Base-by-base conservation (phyloP, 208 protist genomes). In the Herpetomonas samuelpessoai region DNA sequence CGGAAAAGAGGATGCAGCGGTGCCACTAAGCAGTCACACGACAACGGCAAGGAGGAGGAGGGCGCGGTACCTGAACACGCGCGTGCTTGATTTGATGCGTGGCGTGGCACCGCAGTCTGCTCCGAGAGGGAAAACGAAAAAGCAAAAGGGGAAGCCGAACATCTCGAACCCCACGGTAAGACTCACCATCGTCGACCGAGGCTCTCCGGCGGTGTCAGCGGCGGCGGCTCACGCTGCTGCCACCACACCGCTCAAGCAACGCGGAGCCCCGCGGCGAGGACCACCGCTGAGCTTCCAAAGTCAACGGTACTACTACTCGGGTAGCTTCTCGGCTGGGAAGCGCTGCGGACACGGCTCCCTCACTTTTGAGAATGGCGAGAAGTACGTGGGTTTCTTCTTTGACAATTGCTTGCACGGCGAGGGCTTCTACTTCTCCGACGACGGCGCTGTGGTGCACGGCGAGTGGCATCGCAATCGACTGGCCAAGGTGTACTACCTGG, bases 401-500 rank as follows among this genome's bases (percentile, higher is more conserved):
- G 9, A 53, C n/a, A 55, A 64, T 22, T 16, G 35, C 60, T 46
- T 47, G 50, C 45, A 76, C 28, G 57, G 74, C 9, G 19, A 54
- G 29, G 66, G 67, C 29, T 38, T 31, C n/a, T 96, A 93, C 72
- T 81, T 74, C 64, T 62, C 65, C 28, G 68, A 73, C 0, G 83
- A 91, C 47, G 91, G 91, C n/a, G 63, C 84, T 2, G 80, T 80
- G 10, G 65, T 92, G 31, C 57, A 88, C 19, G 88, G 85, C 10
- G 38, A 74, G 31, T 96, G 86, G 47, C 22, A 67, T 0, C 62
- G 79, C 3, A 75, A 74, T 0, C 62, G 65, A 45, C 64, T 94
- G 28, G 54, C 46, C 24, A 41, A 35, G 26, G 19, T 86, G 47
- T 52, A 57, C 39, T 94, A 93, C 69, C 83, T 81, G 57, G 91